Evolutionary conservation across 306 rosid species (phyloP).

Genomic region (Rosa multiflora): DNA sequence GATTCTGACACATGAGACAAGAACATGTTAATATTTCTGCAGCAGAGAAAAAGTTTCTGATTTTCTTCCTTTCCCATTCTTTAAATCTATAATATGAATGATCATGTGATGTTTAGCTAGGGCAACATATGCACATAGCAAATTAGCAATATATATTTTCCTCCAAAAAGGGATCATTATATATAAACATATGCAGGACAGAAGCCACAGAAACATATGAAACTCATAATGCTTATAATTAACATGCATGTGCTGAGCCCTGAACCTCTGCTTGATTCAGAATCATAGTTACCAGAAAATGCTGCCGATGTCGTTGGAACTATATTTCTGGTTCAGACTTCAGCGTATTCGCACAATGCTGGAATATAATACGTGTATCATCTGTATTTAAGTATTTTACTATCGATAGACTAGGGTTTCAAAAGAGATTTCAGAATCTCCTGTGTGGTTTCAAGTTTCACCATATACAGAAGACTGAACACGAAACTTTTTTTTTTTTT

Average conservation of each 20-base stretch:
- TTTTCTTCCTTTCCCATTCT: neutral
- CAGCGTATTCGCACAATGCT: neutral
- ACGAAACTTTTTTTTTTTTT: neutral
- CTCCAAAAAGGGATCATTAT: neutral
- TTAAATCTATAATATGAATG: neutral
- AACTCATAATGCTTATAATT: neutral
- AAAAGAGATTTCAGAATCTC: neutral
- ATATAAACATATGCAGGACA: neutral
- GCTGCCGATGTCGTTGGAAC: neutral
- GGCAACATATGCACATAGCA: neutral
- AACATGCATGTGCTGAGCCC: neutral
- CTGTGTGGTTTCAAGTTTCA: constrained; percentile 3
- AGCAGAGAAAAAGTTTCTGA: neutral
- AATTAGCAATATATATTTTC: neutral
- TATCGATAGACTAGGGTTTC: neutral
- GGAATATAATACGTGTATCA: neutral
- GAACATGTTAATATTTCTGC: neutral
- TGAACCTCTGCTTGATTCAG: neutral
- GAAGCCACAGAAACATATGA: neutral
- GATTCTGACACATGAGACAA: neutral
- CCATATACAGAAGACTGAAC: neutral
- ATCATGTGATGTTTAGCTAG: neutral
- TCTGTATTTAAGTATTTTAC: neutral
- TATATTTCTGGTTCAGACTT: neutral
- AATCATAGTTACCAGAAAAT: neutral